Evolutionary conservation across 805 yeast species (phyloP).

Genomic region (Ogataea chonburiensis): DNA sequence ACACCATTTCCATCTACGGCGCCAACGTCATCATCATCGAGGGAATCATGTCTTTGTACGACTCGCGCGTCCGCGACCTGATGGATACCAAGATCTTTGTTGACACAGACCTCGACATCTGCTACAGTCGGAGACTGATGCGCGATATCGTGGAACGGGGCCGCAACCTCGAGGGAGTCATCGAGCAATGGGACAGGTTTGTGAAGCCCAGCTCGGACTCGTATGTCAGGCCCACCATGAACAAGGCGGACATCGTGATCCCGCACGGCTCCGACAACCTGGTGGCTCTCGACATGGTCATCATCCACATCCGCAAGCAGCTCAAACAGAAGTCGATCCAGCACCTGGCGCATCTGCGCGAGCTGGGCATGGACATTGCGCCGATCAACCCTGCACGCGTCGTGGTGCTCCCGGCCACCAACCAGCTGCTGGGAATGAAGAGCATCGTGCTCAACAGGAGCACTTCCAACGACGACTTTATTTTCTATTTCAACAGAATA

Average conservation of each 20-base stretch:
- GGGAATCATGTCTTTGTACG: slow-evolving; percentile 83
- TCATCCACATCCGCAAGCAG: slow-evolving; percentile 75
- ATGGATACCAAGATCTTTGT: slow-evolving; percentile 89
- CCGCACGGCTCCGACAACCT: slow-evolving; percentile 86
- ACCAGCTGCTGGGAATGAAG: slow-evolving; percentile 70
- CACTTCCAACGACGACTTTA: slow-evolving; percentile 71
- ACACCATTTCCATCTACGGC: slow-evolving; percentile 78
- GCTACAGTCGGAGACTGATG: slow-evolving; percentile 82
- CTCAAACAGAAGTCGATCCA: slow-evolving; percentile 59
- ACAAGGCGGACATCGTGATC: slow-evolving; percentile 80
- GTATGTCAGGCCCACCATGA: slow-evolving; percentile 72
- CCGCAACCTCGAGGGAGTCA: slow-evolving; percentile 76
- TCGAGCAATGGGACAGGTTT: slow-evolving; percentile 84
- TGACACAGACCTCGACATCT: slow-evolving; percentile 90
- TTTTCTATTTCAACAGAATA: slow-evolving; percentile 83
- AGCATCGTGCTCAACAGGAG: slow-evolving; percentile 60
- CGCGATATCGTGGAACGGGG: slow-evolving; percentile 87
- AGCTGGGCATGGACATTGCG: slow-evolving; percentile 46
- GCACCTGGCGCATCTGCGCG: slow-evolving; percentile 64
- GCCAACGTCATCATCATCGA: slow-evolving; percentile 92
- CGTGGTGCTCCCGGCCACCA: slow-evolving; percentile 44
- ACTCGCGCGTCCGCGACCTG: slow-evolving; percentile 61
- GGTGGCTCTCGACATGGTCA: slow-evolving; percentile 76
- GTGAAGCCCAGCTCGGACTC: slow-evolving; percentile 91
- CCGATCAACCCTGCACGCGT: slow-evolving; percentile 36